These are phyloP conservation scores for Spizellomyces sp. DNA, from an alignment of 192 early-diverging fungal genomes.

Conservation along the genomic window DNA sequence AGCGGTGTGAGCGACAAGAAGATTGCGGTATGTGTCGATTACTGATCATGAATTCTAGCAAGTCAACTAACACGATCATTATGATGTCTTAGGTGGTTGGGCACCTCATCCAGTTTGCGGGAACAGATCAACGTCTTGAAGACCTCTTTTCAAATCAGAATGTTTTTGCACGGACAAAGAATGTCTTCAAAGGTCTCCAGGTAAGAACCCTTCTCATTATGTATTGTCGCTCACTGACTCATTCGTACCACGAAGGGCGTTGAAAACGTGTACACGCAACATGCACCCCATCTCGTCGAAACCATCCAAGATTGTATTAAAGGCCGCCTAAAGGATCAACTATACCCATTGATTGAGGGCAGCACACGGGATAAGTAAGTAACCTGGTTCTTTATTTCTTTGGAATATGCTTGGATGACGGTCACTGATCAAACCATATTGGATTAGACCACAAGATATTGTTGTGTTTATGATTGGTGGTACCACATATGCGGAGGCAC, in stretches of 20 bases:
- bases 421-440: background rate
- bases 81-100: conserved; percentile 59
- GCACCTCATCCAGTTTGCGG: conserved; percentile 76
- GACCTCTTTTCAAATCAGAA: conserved; percentile 89
- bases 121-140: conserved; percentile 77
- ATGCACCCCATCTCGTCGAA: conserved; percentile 81
- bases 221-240: background rate
- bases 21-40: conserved; percentile 61
- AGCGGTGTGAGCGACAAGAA: conserved; percentile 73
- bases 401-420: background rate
- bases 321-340: conserved; percentile 73
- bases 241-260: conserved; percentile 64
- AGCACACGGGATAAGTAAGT: conserved; percentile 55
- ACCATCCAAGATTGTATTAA: conserved; percentile 80
- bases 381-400: background rate
- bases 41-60: background rate
- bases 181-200: conserved; percentile 92
- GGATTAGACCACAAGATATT: conserved; percentile 82
- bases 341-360: conserved; percentile 79
- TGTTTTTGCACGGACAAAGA: conserved; percentile 81
- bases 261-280: conserved; percentile 99
- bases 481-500: conserved; percentile 90
- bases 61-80: too few species aligned
- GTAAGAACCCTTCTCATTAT: conserved; percentile 15
- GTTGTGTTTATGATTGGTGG: conserved; percentile 97